Conservation (phyloP, 805 yeast species). For the Starmerella lactis-condensi region DNA sequence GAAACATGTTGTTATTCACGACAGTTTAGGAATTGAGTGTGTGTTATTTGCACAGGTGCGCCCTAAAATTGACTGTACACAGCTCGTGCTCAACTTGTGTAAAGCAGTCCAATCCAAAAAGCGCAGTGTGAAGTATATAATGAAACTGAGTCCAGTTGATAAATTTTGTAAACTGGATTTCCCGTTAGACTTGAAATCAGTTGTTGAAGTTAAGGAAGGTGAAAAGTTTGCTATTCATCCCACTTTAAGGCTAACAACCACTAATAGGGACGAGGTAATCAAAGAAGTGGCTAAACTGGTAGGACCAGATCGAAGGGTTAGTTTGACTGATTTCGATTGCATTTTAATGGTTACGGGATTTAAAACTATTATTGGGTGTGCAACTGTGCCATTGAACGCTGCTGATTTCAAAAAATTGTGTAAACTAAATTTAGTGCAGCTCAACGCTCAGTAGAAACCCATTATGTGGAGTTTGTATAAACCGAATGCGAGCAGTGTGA, state of each 20-base stretch:
- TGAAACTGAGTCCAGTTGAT: conserved; percentile 64
- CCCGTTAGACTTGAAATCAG: conserved; percentile 35
- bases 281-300: conserved; percentile 51
- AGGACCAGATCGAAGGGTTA: conserved; percentile 59
- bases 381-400: conserved; percentile 38
- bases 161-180: conserved; percentile 44
- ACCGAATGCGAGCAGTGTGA: conserved; percentile 52
- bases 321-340: conserved; percentile 60
- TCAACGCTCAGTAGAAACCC: conserved; percentile 40
- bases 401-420: conserved; percentile 38
- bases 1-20: conserved; percentile 17
- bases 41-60: conserved; percentile 68
- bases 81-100: conserved; percentile 47
- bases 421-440: conserved; percentile 67
- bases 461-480: conserved; percentile 65
- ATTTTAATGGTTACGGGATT: conserved; percentile 72
- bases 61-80: conserved; percentile 61
- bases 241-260: conserved; percentile 49
- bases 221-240: conserved; percentile 63
- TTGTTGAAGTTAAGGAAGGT: conserved; percentile 56
- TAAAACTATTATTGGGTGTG: conserved; percentile 72
- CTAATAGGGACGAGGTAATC: conserved; percentile 58
- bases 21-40: conserved; percentile 24
- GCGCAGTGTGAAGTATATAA: conserved; percentile 33
- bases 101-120: conserved; percentile 33